These are phyloP conservation scores for Macaranga tanarius DNA, from an alignment of 441 rosid species.

Conservation along the genomic window DNA sequence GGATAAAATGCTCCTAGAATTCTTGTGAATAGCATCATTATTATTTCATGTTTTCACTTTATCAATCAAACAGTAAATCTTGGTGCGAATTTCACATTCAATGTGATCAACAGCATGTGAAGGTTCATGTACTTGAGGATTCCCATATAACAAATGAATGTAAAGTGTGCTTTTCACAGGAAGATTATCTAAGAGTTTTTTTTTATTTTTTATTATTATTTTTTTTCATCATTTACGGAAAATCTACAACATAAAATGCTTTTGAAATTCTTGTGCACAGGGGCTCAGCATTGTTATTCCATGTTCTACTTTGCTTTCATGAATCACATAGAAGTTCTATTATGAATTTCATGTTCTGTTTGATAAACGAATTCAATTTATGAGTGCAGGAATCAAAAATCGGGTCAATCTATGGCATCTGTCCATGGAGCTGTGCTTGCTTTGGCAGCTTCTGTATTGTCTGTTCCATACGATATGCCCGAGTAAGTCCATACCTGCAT, in stretches of 20 bases:
- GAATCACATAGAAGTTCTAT: background rate
- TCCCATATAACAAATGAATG: too few species aligned
- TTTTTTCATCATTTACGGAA: background rate
- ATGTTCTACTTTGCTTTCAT: background rate
- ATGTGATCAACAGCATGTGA: too few species aligned
- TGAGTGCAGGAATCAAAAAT: conserved; percentile 53
- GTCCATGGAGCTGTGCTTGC: conserved; percentile 97
- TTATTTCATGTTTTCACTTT: too few species aligned
- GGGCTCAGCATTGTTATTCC: background rate
- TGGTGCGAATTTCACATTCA: too few species aligned
- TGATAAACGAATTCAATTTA: conserved; percentile 14
- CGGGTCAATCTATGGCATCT: conserved; percentile 55
- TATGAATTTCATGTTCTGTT: conserved; percentile 9
- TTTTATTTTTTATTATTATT: too few species aligned
- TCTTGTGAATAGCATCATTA: too few species aligned
- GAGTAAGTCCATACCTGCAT: conserved; percentile 43
- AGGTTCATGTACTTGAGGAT: too few species aligned
- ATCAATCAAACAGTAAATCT: too few species aligned
- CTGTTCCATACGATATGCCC: conserved; percentile 99
- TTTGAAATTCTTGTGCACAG: background rate
- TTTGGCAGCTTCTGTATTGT: conserved; percentile 90
- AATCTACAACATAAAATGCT: background rate
- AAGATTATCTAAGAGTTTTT: background rate
- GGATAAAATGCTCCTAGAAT: too few species aligned
- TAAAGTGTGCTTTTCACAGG: too few species aligned